Base-by-base conservation (phyloP, 2,329 filamentous ascomycete genomes). In the Calonectria ilicicola region DNA sequence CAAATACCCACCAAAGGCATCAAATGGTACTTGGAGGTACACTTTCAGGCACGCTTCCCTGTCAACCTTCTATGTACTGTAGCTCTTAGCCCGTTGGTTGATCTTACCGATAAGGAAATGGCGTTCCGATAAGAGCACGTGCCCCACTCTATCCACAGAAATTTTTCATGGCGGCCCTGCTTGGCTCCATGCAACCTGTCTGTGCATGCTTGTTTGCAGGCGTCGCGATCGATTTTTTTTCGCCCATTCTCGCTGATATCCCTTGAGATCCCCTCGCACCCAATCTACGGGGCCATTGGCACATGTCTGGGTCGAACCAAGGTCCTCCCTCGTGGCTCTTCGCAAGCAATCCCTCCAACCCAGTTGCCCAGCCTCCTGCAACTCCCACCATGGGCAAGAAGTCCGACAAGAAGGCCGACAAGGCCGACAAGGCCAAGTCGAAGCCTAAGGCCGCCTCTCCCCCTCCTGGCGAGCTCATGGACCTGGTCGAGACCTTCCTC, bases 401-500 rank as follows among this genome's bases (percentile, higher is more conserved):
- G 32, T 40, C 53, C 21, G 53, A 60, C 73, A 82, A 83, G 74
- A 79, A 75, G 67, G 77, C 71, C 76, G 69, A 73, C 63, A 74
- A 76, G 66, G 67, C 29, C 29, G 29, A 72, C 64, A 68, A 78
- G 73, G 62, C 70, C 38, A 79, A 78, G 73, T 40, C 70, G 35
- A 79, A 78, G 73, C 65, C 74, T 67, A 74, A 76, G 65, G 58
- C 73, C 56, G 29, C 79, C 49, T 69, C 76, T 35, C 58, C 87
- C 3, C 40, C 90, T 29, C 89, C 93, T 5, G 83, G 88, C 32
- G 88, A 93, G 82, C 85, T 95, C 42, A 86, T 95, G 80, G 89
- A 91, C 73, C 86, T 94, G 19, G 88, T 95, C 78, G 91, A 91
- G 74, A 83, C 85, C 26, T 95, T 95, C 82, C 87, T 95, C 63